Base-by-base conservation (phyloP, 1,139 yeast genomes). In the Spathaspora jeffriesii region DNA sequence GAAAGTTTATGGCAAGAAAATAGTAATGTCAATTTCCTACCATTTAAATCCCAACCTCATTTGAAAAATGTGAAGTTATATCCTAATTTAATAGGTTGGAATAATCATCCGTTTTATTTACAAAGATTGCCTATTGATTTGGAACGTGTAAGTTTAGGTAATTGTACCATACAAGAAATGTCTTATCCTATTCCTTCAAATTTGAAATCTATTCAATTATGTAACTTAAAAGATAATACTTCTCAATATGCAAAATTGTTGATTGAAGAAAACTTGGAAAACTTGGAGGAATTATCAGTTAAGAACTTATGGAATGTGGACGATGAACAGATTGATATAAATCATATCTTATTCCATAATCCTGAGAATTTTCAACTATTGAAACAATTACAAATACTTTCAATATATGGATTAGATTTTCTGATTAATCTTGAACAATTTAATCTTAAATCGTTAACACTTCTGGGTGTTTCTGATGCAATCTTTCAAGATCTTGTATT, bases 1-100 rank as follows among this genome's bases (percentile, higher is more conserved):
- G 43, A 46, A 18, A 48, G 51, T 40, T 25, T 60, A 10, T 56
- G 65, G 62, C 40, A 57, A 18, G 57, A 58, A 22, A 58, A 60
- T 47, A 54, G 61, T 22, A 53, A 58, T 43, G 45, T 59, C 14
- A 51, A 46, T 28, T 51, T 59, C 23, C 42, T 23, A 17, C 20
- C 50, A 3, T 31, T 43, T 28, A 42, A 48, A 37, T 47, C 48
- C 41, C 38, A 41, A 28, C 34, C 27, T n/a, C 38, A 44, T 37
- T 36, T 42, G 8, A 40, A 44, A 6, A 43, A 51, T 5, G 21
- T 50, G 31, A 32, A 43, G 14, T 42, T 59, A 5, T 52, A 47
- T 36, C 63, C 63, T 1, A 59, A 59, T 49, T 43, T 41, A 41
- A 47, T 40, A 41, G 62, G 61, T 4, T 56, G 53, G 47, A 52